A percentile compares a stretch with the other conserved stretches of the same genome.
phyloP scores from a whole-genome alignment of 129 eudicot species.

The Deinandra increscens region DNA sequence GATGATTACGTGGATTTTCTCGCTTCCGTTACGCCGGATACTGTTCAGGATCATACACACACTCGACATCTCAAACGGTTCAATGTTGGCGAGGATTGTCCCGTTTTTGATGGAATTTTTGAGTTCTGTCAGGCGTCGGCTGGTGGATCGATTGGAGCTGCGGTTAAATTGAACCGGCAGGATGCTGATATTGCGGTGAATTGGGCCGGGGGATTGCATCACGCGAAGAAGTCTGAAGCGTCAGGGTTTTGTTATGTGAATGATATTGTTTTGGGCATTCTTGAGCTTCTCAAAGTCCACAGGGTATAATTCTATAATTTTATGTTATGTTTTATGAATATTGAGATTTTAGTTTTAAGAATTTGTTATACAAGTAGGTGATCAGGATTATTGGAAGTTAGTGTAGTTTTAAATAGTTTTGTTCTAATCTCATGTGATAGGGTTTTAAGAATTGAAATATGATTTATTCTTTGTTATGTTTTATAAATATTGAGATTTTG shows the following conservation, averaged over 20 bases:
- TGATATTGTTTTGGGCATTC: constrained; percentile 93
- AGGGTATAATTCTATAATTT: constrained; percentile 50
- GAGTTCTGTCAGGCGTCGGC: constrained; percentile 81
- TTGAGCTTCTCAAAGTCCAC: constrained; percentile 83
- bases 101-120: constrained; percentile 77
- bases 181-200: constrained; percentile 80
- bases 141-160: constrained; percentile 92
- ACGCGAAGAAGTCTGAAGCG: constrained; percentile 87
- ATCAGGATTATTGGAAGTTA: not conserved
- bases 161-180: constrained; percentile 62
- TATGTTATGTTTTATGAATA: not conserved
- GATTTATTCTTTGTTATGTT: not conserved
- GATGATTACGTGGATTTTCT: constrained; percentile 74
- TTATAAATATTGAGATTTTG: too few species aligned
- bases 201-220: constrained; percentile 97
- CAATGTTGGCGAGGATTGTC: constrained; percentile 89
- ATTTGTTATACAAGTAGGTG: not conserved
- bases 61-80: constrained; percentile 52
- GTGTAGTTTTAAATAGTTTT: not conserved
- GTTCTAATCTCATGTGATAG: not conserved
- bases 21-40: constrained; percentile 59
- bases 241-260: constrained; percentile 95
- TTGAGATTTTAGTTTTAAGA: not conserved
- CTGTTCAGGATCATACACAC: constrained; percentile 44
- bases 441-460: not conserved